Conservation (phyloP, 805 yeast species). For the Yamadazyma philogaea region DNA sequence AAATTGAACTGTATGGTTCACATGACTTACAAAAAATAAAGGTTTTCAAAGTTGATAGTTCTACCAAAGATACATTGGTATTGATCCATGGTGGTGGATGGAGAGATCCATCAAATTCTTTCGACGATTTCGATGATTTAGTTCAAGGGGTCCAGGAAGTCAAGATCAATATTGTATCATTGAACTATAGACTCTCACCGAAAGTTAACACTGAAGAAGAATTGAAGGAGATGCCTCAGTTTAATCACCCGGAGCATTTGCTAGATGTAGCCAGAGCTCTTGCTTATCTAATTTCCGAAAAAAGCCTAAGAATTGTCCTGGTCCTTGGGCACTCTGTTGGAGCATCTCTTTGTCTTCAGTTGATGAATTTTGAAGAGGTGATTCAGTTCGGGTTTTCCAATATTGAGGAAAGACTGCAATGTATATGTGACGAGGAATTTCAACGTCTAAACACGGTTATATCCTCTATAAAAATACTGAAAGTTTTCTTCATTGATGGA, state of each 20-base stretch:
- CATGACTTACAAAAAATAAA: slow-evolving; percentile 32
- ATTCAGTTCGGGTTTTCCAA: slow-evolving; percentile 15
- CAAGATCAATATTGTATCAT: slow-evolving; percentile 22
- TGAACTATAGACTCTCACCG: slow-evolving; percentile 68
- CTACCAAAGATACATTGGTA: slow-evolving; percentile 34
- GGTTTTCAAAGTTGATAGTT: slow-evolving; percentile 19
- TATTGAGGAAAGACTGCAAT: neutral
- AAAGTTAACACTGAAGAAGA: slow-evolving; percentile 20
- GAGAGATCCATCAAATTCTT: slow-evolving; percentile 67
- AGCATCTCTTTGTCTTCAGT: slow-evolving; percentile 60
- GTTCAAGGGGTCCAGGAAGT: slow-evolving; percentile 1
- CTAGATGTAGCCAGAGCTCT: slow-evolving; percentile 53
- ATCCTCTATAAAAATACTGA: slow-evolving; percentile 1
- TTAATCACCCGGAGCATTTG: slow-evolving; percentile 60
- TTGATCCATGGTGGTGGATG: slow-evolving; percentile 89
- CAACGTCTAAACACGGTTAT: neutral
- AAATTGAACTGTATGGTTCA: slow-evolving; percentile 24
- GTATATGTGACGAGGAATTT: neutral
- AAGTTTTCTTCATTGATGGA: slow-evolving; percentile 50
- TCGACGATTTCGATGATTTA: slow-evolving; percentile 45
- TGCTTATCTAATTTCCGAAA: slow-evolving; percentile 19
- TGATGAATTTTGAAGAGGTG: slow-evolving; percentile 29
- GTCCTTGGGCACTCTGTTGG: slow-evolving; percentile 80
- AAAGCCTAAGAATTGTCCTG: slow-evolving; percentile 16
- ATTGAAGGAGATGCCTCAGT: slow-evolving; percentile 11